Evolutionary conservation across 2,329 filamentous ascomycete species (phyloP).

Genomic region (Colletotrichum lindemuthianum): DNA sequence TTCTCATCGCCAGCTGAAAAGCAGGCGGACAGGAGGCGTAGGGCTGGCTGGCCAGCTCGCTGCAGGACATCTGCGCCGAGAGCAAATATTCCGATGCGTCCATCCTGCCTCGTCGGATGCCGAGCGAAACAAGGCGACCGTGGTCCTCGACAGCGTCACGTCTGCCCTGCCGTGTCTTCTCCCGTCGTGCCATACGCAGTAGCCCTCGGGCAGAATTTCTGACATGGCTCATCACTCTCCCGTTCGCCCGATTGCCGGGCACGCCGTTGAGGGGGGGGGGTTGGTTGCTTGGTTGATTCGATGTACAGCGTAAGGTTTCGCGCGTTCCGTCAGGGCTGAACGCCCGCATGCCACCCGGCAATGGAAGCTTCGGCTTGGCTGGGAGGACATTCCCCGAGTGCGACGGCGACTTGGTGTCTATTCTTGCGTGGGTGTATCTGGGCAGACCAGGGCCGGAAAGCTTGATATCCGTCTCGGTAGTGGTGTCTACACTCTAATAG

Average conservation of each 20-base stretch:
- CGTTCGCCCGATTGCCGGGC: too few species aligned
- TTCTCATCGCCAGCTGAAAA: slow-evolving; percentile 6
- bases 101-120: not conserved
- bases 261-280: not conserved
- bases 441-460: too few species aligned
- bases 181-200: not conserved
- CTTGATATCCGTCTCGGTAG: too few species aligned
- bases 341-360: slow-evolving; percentile 13
- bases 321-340: slow-evolving; percentile 25
- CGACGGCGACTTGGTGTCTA: too few species aligned
- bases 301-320: not conserved
- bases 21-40: slow-evolving; percentile 9
- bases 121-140: slow-evolving; percentile 20
- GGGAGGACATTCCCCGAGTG: not conserved
- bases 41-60: not conserved
- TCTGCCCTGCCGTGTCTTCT: slow-evolving; percentile 2
- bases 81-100: slow-evolving; percentile 5
- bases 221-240: not conserved
- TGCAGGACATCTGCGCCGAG: slow-evolving; percentile 3
- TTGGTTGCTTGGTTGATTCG: slow-evolving; percentile 16
- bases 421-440: too few species aligned
- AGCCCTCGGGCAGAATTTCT: not conserved
- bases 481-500: too few species aligned
- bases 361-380: slow-evolving; percentile 14
- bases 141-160: slow-evolving; percentile 10